Base-by-base conservation (phyloP, 1,284 basidiomycete genomes). In the Irpex sp. region DNA sequence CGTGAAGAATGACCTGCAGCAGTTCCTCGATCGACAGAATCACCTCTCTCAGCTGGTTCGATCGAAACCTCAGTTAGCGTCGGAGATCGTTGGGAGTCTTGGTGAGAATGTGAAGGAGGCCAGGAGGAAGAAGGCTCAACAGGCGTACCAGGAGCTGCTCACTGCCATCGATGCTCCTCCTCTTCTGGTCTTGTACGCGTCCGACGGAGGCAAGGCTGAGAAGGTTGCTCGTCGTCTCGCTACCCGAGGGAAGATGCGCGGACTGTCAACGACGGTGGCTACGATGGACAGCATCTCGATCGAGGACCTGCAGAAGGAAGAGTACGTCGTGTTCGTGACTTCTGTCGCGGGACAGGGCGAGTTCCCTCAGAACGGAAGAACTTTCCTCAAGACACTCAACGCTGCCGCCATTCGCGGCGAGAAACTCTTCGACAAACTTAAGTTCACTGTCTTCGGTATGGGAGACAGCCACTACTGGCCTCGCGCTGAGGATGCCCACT, bases 391-490 rank as follows among this genome's bases (percentile, higher is more conserved):
- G 81, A 84, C 92, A 2, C 69, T 96, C 66, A 90, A 90, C 71
- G 88, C 88, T 57, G 84, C 89, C 36, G 82, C 81, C 0, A 75
- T 83, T 17, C 79, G 82, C 43, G 82, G 83, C 17, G 86, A 90
- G 61, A 78, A 75, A 60, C 78, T 80, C 6, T 79, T 93, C 59
- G 67, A 77, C 49, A 87, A 87, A 64, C 78, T 95, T 67, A 88
- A 86, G 70, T 93, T 87, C 74, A 78, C 90, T 62, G 95, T 99
- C 61, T 98, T 99, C 70, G 96, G 83, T 59, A 92, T 99, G 89
- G 97, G 97, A 68, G 97, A 99, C 78, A 96, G 92, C 74, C 96
- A 98, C 79, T 99, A 99, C 80, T 99, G 97, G 97, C 97, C 97
- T 17, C 87, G 97, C 57, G 85, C 94, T 26, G 96, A 98, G 77